Evolutionary conservation across 768 basidiomycete species (phyloP), one percentile per base, ranked within the genome.

Genomic region (Agaricus sinodeliciosus): DNA sequence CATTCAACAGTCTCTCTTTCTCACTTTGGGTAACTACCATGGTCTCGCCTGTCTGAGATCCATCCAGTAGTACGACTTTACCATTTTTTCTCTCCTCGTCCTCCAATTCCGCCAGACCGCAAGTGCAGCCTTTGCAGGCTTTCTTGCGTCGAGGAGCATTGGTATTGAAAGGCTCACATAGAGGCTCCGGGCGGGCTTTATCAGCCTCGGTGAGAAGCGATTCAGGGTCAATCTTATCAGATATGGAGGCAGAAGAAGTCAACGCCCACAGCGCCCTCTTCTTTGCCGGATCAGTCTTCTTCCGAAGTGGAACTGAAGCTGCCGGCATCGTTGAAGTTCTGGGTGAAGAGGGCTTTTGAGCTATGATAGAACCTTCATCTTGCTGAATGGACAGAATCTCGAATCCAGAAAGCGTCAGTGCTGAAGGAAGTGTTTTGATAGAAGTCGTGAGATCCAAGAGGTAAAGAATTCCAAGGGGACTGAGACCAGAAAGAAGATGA

Each of bases 61-160:
- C 85, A 65, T 87, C 83, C 43, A 91, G 68, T 45, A 90, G 57
- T 35, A 92, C 82, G 7, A 90, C 79, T 59, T 79, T 83, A 58
- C 74, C 74, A 43, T 66, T 69, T 57, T 66, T 72, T 53, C 72
- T 66, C 69, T 97, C 93, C 65, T 93, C 89, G 51, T 82, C 87
- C 67, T 96, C 92, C 15, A 95, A 65, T 74, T 98, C 96, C 15
- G 89, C 86, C 53, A 99, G 77, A n/a, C 96, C 96, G 63, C 96
- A 99, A 2, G 91, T 81, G 69, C 96, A 99, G 65, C 82, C 83
- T 73, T 97, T 97, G 79, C 96, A 99, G 27, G 96, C 95, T 65
- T 84, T 86, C 76, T 88, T 92, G 60, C 87, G 74, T 57, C 87
- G 75, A n/a, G 82, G 78, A 12, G 75, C 76, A 19, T 67, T 60